Percentiles rank a stretch among this genome's conserved stretches.
phyloP scores from a whole-genome alignment of 352 stramenopile genomes.

The Pythium plurisporium region DNA sequence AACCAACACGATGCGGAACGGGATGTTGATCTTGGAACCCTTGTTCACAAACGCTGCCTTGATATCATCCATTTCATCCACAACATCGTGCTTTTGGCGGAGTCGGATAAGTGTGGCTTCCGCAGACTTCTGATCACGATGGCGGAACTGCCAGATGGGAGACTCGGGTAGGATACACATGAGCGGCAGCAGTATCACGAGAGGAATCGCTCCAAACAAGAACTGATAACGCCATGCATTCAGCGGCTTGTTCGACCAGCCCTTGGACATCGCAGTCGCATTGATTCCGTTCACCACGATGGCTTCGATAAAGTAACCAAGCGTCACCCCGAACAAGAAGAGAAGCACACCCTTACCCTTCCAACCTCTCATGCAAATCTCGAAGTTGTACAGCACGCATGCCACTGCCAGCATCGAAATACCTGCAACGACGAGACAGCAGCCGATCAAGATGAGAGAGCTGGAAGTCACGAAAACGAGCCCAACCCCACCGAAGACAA shows the following conservation, averaged over 20 bases:
- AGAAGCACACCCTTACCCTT: constrained; percentile 86
- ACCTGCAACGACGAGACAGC: constrained; percentile 58
- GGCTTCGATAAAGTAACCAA: constrained; percentile 78
- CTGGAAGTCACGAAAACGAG: constrained; percentile 68
- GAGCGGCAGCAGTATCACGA: constrained; percentile 52
- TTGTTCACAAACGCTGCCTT: constrained; percentile 68
- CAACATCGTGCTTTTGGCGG: constrained; percentile 80
- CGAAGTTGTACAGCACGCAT: constrained; percentile 83
- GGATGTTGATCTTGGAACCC: constrained; percentile 52
- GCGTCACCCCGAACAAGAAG: constrained; percentile 62
- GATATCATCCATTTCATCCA: constrained; percentile 69
- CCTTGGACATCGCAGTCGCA: constrained; percentile 48
- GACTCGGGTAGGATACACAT: constrained; percentile 72
- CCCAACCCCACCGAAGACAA: constrained; percentile 57
- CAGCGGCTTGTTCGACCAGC: constrained; percentile 63
- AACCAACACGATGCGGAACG: constrained; percentile 64
- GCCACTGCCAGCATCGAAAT: constrained; percentile 76
- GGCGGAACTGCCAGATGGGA: constrained; percentile 73
- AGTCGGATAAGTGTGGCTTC: constrained; percentile 61
- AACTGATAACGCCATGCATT: constrained; percentile 82
- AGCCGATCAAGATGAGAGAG: constrained; percentile 61
- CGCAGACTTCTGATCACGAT: constrained; percentile 58
- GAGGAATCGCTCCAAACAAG: constrained; percentile 64
- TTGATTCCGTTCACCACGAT: constrained; percentile 72
- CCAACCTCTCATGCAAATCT: constrained; percentile 84